A percentile compares a stretch with the other conserved stretches of the same genome.
Conservation (phyloP, 345 rosid species). For the Bruguiera sexangula region DNA sequence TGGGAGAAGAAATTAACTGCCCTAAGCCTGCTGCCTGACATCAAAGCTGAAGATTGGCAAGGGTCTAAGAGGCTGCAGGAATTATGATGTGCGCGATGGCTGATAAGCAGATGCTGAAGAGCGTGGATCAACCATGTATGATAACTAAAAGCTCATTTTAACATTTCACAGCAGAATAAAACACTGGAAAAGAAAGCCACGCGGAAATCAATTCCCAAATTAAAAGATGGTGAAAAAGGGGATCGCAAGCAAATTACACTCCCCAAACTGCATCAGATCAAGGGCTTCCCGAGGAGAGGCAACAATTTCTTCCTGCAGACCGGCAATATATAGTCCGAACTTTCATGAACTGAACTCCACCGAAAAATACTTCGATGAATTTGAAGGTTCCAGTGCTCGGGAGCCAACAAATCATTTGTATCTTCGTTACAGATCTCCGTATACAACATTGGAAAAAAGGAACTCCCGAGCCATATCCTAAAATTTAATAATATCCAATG, state of each 20-base stretch:
- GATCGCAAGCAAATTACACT: conserved; percentile 42
- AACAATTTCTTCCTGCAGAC: conserved; percentile 89
- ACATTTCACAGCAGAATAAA: no score
- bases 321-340: conserved; percentile 95
- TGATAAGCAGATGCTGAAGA: no score
- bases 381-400: conserved; percentile 92
- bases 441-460: conserved; percentile 80
- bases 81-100: no score
- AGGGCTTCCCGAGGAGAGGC: conserved; percentile 89
- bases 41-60: not conserved
- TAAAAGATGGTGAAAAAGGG: not conserved
- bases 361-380: conserved; percentile 61
- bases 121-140: no score
- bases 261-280: conserved; percentile 84
- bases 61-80: not conserved
- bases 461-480: conserved; percentile 78
- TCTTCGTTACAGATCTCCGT: conserved; percentile 95
- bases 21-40: not conserved
- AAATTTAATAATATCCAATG: conserved; percentile 2
- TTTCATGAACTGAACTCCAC: conserved; percentile 12
- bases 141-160: no score
- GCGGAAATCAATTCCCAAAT: no score
- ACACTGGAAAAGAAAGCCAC: no score
- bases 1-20: not conserved
- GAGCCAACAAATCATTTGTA: conserved; percentile 80